Percentiles rank a stretch among this genome's conserved stretches.
Conservation (phyloP, 257 asterid genomes). For the Echium plantagineum region DNA sequence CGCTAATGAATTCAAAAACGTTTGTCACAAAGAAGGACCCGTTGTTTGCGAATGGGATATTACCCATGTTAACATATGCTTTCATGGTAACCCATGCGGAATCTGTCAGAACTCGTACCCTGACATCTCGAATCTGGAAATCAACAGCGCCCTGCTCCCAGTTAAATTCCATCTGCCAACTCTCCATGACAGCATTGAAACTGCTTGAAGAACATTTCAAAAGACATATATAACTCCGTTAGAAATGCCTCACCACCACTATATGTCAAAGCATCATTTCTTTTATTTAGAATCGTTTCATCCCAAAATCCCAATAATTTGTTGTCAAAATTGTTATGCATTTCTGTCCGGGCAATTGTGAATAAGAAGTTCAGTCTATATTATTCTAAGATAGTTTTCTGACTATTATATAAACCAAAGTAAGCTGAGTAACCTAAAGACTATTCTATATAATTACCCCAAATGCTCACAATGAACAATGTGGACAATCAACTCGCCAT, state of each 20-base stretch:
- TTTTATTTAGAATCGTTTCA: too few species aligned
- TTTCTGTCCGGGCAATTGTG: too few species aligned
- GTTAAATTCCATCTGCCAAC: slow-evolving; percentile 75
- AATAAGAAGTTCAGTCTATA: too few species aligned
- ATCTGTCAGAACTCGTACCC: slow-evolving; percentile 59
- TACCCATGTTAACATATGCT: slow-evolving; percentile 44
- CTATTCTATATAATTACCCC: too few species aligned
- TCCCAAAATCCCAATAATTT: too few species aligned
- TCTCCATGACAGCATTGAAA: slow-evolving; percentile 64
- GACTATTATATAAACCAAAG: too few species aligned
- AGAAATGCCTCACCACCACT: background rate
- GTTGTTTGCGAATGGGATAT: slow-evolving; percentile 27
- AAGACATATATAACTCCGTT: background rate
- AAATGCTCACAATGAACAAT: background rate
- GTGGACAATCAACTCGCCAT: background rate
- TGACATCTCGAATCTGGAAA: slow-evolving; percentile 61
- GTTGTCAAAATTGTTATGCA: too few species aligned
- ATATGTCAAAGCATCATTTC: background rate
- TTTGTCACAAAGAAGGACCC: slow-evolving; percentile 32
- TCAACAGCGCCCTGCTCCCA: slow-evolving; percentile 62
- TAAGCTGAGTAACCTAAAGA: too few species aligned
- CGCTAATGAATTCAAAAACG: slow-evolving; percentile 58
- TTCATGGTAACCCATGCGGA: slow-evolving; percentile 96
- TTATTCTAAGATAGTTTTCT: too few species aligned
- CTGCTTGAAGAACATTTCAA: slow-evolving; percentile 23